phyloP scores from a whole-genome alignment of 164 flowering plant species.

The Chimonanthus praecox region DNA sequence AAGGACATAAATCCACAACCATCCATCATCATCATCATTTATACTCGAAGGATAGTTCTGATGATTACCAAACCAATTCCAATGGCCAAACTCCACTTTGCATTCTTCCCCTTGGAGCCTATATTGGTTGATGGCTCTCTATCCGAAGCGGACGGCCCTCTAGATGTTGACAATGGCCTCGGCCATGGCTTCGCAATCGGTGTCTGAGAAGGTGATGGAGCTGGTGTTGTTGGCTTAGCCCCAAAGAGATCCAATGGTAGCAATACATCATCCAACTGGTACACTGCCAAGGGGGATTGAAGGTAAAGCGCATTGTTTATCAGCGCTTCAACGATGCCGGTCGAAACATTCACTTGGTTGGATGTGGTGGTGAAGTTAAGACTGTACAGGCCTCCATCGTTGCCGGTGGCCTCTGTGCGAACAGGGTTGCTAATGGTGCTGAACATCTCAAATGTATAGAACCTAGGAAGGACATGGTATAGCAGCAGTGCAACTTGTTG shows the following conservation, averaged over 20 bases:
- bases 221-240: too few species aligned
- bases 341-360: conserved; percentile 53
- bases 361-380: conserved; percentile 66
- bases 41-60: too few species aligned
- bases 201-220: too few species aligned
- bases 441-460: conserved; percentile 45
- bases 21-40: too few species aligned
- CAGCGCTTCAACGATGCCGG: conserved; percentile 54
- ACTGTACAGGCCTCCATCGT: conserved; percentile 37
- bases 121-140: too few species aligned
- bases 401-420: conserved; percentile 71
- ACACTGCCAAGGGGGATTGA: conserved; percentile 60
- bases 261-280: conserved; percentile 73
- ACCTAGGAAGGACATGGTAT: conserved; percentile 60
- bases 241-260: conserved; percentile 59
- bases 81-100: too few species aligned
- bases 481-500: conserved; percentile 57
- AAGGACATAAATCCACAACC: too few species aligned
- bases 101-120: too few species aligned
- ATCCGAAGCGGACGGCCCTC: too few species aligned
- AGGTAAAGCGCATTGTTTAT: conserved; percentile 49
- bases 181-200: too few species aligned
- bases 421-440: conserved; percentile 84
- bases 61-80: too few species aligned
- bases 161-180: too few species aligned